These are phyloP conservation scores for Eucalyptus sp. DNA, from an alignment of 345 rosid genomes.

Conservation along the genomic window DNA sequence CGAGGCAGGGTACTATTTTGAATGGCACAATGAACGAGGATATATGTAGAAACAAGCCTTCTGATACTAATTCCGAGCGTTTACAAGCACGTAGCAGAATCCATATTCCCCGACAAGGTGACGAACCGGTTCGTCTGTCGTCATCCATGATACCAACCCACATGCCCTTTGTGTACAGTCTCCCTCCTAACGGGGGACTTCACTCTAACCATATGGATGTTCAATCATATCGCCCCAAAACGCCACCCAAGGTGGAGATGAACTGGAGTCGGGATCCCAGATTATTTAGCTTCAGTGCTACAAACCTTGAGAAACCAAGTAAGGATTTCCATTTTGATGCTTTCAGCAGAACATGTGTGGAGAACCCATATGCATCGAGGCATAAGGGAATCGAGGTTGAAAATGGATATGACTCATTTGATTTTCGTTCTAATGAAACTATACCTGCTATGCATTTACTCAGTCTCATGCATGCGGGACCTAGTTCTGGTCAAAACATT, in stretches of 20 bases:
- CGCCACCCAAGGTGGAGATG: constrained; percentile 10
- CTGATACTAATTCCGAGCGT: constrained; percentile 12
- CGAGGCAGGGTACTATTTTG: constrained; percentile 16
- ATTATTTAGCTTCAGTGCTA: constrained; percentile 20
- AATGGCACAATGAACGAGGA: constrained; percentile 36
- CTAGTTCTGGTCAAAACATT: constrained; percentile 31
- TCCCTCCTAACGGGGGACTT: constrained; percentile 15
- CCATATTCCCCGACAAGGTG: constrained; percentile 31
- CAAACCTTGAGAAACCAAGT: constrained; percentile 28
- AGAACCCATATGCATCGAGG: constrained; percentile 36
- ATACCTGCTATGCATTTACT: constrained; percentile 90
- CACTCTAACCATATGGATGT: constrained; percentile 16
- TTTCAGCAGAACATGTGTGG: constrained; percentile 12
- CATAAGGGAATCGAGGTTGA: constrained; percentile 22
- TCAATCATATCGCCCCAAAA: constrained; percentile 18
- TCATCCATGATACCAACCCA: constrained; percentile 35
- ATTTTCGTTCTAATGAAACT: constrained; percentile 54
- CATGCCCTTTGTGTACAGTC: constrained; percentile 19
- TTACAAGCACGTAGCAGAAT: constrained; percentile 28
- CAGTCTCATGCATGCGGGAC: constrained; percentile 82
- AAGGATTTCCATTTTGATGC: constrained; percentile 29
- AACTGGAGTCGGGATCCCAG: constrained; percentile 14
- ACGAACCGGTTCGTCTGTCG: constrained; percentile 38
- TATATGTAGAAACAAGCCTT: constrained; percentile 20
- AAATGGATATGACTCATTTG: constrained; percentile 22